Conservation (phyloP, 1,284 basidiomycete species). For the Austropuccinia psidii region DNA sequence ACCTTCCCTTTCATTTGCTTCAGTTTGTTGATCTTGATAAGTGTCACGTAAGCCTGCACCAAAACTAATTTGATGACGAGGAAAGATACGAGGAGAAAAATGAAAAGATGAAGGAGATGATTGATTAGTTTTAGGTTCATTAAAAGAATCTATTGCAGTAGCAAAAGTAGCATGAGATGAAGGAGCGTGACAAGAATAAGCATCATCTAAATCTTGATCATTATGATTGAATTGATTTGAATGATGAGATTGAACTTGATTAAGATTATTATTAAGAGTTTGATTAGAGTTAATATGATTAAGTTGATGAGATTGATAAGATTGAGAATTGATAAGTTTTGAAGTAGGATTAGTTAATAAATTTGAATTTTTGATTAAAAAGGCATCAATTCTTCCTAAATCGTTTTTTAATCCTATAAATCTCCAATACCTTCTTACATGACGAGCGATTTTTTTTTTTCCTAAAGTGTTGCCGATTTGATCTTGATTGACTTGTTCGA, state of each 20-base stretch:
- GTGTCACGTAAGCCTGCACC: conserved; percentile 35
- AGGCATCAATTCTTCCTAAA: conserved; percentile 29
- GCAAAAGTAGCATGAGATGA: conserved; percentile 33
- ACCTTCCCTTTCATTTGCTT: conserved; percentile 33
- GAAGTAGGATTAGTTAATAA: neutral
- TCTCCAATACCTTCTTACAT: conserved; percentile 48
- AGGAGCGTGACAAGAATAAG: conserved; percentile 19
- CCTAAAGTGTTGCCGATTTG: conserved; percentile 11
- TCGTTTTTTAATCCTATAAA: conserved; percentile 47
- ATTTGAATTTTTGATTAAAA: conserved; percentile 32
- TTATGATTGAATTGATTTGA: neutral
- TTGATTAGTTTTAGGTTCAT: neutral
- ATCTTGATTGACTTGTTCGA: conserved; percentile 42
- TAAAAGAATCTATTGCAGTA: conserved; percentile 14
- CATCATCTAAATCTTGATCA: conserved; percentile 23
- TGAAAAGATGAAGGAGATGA: conserved; percentile 20
- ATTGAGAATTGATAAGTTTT: neutral
- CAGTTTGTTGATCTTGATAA: conserved; percentile 32
- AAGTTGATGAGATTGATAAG: neutral
- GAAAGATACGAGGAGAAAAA: conserved; percentile 34
- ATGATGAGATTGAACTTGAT: neutral
- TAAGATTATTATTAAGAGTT: neutral
- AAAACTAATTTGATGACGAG: conserved; percentile 35
- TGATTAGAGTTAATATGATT: neutral
- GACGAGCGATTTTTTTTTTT: conserved; percentile 41